Evolutionary conservation across 2,329 filamentous ascomycete species (phyloP), one percentile per base, ranked within the genome.

Genomic region (Fusarium albidum): DNA sequence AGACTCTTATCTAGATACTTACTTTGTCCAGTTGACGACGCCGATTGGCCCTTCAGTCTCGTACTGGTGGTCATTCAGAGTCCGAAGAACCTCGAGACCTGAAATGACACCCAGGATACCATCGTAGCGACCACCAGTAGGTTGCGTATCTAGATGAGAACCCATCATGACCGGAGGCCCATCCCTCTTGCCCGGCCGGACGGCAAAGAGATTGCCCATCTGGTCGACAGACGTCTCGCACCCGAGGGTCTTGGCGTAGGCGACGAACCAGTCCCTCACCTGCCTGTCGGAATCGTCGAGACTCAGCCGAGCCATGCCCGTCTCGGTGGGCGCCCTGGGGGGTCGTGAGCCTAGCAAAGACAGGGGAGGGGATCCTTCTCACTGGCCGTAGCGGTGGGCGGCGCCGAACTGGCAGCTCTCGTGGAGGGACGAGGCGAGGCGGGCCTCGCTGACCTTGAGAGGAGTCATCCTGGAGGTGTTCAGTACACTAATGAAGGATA

Each of bases 131-230:
- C 88, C 88, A 2, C 88, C 88, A 0, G 73, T 75, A 2, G 84
- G 84, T 59, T 87, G 85, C 0, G 85, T 87, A 64, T 89, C 86
- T 3, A 89, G 69, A 69, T 92, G 89, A 7, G 85, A 89, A 2
- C 89, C 89, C 9, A 85, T 86, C 54, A 85, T 88, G 2, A 87
- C 89, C 1, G 89, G 82, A 3, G 84, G 80, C 0, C 82, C 85
- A 27, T 82, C 78, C 17, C 79, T 73, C 41, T 81, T 74, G 1
- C 90, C 90, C 4, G 85, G 82, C 3, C 87, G 81, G 4, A 91
- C 78, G 1, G 90, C 89, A 68, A 94, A 95, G 55, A 89, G 89
- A 62, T 94, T 95, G 15, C 90, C 90, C 84, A 94, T 92, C 21
- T 83, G 77, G 68, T 95, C 91, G 2, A 91, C 72, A 0, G 81